Conservation (phyloP, 768 basidiomycete species). For the Mycena polygramma region DNA sequence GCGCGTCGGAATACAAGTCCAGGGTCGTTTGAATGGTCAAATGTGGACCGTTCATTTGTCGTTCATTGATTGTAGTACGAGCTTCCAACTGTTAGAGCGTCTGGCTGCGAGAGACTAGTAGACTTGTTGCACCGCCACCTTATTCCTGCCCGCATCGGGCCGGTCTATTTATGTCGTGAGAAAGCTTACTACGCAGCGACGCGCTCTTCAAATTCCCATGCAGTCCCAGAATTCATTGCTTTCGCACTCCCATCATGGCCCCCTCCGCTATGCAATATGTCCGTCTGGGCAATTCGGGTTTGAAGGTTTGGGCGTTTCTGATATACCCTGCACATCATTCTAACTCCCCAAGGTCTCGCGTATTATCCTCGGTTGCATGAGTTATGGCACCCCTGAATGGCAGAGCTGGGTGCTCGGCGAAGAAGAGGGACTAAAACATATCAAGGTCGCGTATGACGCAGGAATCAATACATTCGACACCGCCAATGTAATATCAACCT, state of each 20-base stretch:
- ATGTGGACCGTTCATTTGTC: constrained; percentile 5
- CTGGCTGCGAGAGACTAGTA: no score
- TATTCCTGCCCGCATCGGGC: background rate
- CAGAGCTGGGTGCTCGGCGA: constrained; percentile 52
- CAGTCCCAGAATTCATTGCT: no score
- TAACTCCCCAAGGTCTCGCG: constrained; percentile 1
- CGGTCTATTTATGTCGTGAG: background rate
- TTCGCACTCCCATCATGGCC: constrained; percentile 1
- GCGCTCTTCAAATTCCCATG: no score
- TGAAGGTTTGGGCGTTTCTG: constrained; percentile 8
- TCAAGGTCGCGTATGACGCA: constrained; percentile 63
- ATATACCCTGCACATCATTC: no score
- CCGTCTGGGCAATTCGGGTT: constrained; percentile 17
- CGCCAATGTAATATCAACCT: constrained; percentile 52
- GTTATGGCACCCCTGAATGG: constrained; percentile 41
- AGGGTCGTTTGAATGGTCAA: constrained; percentile 33
- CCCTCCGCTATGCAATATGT: constrained; percentile 18
- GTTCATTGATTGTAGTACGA: no score
- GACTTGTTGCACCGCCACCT: no score
- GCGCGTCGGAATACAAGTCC: constrained; percentile 54
- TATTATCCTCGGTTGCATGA: constrained; percentile 45
- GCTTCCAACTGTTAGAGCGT: no score
- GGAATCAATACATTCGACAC: constrained; percentile 77
- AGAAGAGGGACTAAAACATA: constrained; percentile 51
- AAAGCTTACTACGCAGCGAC: no score